Conservation (phyloP, 306 rosid species). For the Echinosophora koreensis region DNA sequence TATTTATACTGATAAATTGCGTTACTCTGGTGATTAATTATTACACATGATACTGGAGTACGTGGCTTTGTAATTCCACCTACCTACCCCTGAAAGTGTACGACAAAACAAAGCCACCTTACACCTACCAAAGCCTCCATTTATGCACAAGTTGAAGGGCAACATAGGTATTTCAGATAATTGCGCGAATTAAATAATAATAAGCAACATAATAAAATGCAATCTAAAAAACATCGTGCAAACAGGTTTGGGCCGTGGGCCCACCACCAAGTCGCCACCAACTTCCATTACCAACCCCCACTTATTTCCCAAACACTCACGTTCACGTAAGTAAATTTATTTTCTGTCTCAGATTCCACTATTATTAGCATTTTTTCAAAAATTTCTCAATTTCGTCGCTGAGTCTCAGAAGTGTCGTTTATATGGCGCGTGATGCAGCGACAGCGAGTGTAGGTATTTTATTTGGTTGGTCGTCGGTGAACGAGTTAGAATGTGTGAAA, state of each 20-base stretch:
- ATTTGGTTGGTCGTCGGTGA: background rate
- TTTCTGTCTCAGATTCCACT: too few relatives aligned
- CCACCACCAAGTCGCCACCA: slow-evolving; percentile 51
- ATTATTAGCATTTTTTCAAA: background rate
- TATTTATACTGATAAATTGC: too few relatives aligned
- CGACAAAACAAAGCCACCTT: slow-evolving; percentile 23
- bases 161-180: background rate
- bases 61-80: slow-evolving; percentile 32
- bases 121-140: slow-evolving; percentile 41
- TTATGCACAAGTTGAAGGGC: slow-evolving; percentile 1
- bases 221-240: slow-evolving; percentile 43
- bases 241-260: background rate
- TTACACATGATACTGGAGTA: background rate
- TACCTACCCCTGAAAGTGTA: slow-evolving; percentile 35
- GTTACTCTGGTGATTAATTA: too few relatives aligned
- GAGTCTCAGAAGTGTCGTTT: slow-evolving; percentile 5
- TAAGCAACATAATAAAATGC: background rate
- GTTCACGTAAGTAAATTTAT: background rate
- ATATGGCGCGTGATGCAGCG: slow-evolving; percentile 32
- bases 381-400: background rate
- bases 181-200: background rate
- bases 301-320: slow-evolving; percentile 9
- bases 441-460: background rate
- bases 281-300: slow-evolving; percentile 53
- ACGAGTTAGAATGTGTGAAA: background rate